Base-by-base conservation (phyloP, 2,329 filamentous ascomycete genomes). In the Cadophora malorum region DNA sequence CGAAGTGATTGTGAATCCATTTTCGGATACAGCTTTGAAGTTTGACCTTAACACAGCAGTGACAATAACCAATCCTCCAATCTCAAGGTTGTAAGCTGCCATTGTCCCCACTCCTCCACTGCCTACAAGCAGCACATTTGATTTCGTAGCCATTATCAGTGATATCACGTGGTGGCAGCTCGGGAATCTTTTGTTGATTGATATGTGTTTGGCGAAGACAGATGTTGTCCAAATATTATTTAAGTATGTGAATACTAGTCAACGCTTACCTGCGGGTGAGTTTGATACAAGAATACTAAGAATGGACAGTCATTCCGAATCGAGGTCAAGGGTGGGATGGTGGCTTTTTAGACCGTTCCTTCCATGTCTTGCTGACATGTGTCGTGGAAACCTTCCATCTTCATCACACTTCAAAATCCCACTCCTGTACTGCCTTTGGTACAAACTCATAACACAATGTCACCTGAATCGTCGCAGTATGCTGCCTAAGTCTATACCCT, bases 71-170 rank as follows among this genome's bases (percentile, higher is more conserved):
- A 67, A 53, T 2, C 72, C 70, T 35, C 72, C 73, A 8, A 31
- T 50, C 45, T 74, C 71, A n/a, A 75, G 63, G 49, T 75, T 73
- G 21, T 73, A 74, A 3, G 71, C 72, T 14, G 70, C 72, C 66
- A 75, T 72, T 6, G 72, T 76, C 4, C 73, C 74, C n/a, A 76
- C 72, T n/a, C 70, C 71, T 7, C 74, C 74, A 60, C 69, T 70
- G 5, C 74, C 74, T 2, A 75, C 66, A 0, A 76, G 65, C 9
- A 74, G 70, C 14, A 76, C 67, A 55, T 73, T 73, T 12, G 59
- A 38, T 63, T 72, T 71, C 25, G 62, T 25, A 31, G 68, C n/a
- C 71, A 72, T 73, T 35, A 33, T 56, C 31, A 16, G 16, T 0
- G 12, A 16, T 38, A 38, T 38, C 55, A 58, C 55, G 55, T 41